Conservation (phyloP, 495 filamentous ascomycete genomes). For the Talaromyces liani region DNA sequence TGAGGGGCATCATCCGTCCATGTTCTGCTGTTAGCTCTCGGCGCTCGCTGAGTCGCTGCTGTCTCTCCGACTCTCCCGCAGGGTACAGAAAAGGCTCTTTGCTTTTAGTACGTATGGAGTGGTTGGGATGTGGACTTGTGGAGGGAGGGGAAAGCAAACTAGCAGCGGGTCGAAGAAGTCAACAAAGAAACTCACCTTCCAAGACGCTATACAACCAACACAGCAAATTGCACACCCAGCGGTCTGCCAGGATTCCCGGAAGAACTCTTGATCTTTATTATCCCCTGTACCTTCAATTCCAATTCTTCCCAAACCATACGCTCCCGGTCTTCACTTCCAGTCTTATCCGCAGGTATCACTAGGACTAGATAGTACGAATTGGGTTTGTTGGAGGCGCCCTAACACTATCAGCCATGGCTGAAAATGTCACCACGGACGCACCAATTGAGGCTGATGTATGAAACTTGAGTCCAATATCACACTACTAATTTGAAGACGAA, state of each 20-base stretch:
- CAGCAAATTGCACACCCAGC: neutral
- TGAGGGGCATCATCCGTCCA: too few species aligned
- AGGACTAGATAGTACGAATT: neutral
- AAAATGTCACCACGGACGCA: neutral
- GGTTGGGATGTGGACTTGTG: too few species aligned
- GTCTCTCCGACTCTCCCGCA: neutral
- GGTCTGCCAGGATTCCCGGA: neutral
- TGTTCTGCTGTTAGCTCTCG: neutral
- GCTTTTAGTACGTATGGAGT: too few species aligned
- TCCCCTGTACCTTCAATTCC: neutral
- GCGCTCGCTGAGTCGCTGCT: neutral
- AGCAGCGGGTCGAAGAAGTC: neutral
- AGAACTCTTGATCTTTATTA: neutral
- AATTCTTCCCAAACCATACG: neutral
- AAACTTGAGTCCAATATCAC: neutral
- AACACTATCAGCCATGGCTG: neutral
- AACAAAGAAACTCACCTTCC: neutral
- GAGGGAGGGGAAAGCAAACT: too few species aligned
- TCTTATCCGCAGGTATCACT: neutral
- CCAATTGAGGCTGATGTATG: neutral
- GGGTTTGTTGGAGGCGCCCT: neutral
- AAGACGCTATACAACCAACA: neutral
- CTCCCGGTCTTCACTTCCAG: neutral
- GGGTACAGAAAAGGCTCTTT: too few species aligned
- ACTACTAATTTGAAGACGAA: neutral